These are phyloP conservation scores for Boletus eberwhitei DNA, from an alignment of 768 basidiomycete species.

Conservation along the genomic window DNA sequence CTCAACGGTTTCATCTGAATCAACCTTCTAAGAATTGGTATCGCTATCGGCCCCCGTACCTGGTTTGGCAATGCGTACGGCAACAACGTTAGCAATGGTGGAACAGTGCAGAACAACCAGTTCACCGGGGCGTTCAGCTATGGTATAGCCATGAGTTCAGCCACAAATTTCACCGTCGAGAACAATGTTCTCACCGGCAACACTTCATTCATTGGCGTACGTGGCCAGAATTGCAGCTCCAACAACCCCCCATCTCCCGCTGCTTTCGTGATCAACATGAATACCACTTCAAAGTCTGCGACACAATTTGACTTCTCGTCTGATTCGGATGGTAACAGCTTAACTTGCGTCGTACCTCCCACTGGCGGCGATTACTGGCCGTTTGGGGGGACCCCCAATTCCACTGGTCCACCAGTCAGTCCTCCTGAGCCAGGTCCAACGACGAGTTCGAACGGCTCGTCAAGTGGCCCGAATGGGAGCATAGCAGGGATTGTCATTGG, in stretches of 20 bases:
- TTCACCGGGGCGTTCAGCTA: constrained; percentile 71
- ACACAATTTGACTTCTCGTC: constrained; percentile 52
- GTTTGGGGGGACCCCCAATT: constrained; percentile 49
- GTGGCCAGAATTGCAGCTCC: constrained; percentile 61
- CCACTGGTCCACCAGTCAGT: constrained; percentile 21
- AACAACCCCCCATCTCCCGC: constrained; percentile 50
- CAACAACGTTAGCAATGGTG: constrained; percentile 53
- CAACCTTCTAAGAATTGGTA: constrained; percentile 58
- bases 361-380: constrained; percentile 72
- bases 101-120: constrained; percentile 52
- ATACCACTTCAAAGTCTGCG: constrained; percentile 37
- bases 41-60: constrained; percentile 72
- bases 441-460: constrained; percentile 20
- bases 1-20: constrained; percentile 4
- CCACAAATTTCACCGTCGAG: constrained; percentile 62
- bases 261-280: constrained; percentile 56
- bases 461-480: constrained; percentile 36
- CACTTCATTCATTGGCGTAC: constrained; percentile 69
- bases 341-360: constrained; percentile 69
- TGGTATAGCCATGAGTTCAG: constrained; percentile 63
- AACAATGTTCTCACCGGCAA: constrained; percentile 63
- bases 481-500: constrained; percentile 50
- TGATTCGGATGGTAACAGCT: constrained; percentile 50
- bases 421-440: constrained; percentile 12
- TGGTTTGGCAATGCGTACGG: constrained; percentile 66